Evolutionary conservation across 192 early-diverging fungal genomes (phyloP), one percentile per base, ranked within the genome.

Genomic region (Coemansia sp.): DNA sequence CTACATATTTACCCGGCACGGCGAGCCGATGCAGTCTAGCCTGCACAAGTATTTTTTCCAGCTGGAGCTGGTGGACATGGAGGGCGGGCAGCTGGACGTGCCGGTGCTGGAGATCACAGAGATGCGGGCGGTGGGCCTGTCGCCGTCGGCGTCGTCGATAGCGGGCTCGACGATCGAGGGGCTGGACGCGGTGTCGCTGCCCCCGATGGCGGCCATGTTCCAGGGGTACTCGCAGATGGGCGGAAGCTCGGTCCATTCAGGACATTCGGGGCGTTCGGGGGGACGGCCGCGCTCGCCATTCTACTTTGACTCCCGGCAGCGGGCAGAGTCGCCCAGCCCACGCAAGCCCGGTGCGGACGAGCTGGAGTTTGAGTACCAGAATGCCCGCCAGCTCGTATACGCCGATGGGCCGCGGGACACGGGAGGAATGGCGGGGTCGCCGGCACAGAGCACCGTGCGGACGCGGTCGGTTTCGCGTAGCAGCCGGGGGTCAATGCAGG

Each of bases 21-120:
- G 74, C 3, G 69, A 77, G 48, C 67, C 74, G 9, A n/a, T 71
- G 52, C 68, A 77, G 23, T 77, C 74, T 0, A 71, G 74, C 15
- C 36, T 67, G 60, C 64, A 77, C 74, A 77, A 77, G 64, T 77
- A 67, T 30, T 77, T 77, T 41, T 60, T 77, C 38, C 74, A 77
- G 42, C 64, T 77, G 11, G 74, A 77, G 64, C 54, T 77, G 40
- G 56, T 65, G 0, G 73, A 69, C 3, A 39, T 18, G 5, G 54
- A 34, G 8, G 38, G 45, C 23, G 7, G 28, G 11, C 21, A 18
- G 51, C 50, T 26, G 7, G 44, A 17, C 14, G 31, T 15, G 30
- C 53, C 53, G n/a, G 38, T 51, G 6, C 32, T 77, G 48, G 74
- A 77, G 64, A 67, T 77, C 34, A 41, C 56, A 0, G 74, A 77